Evolutionary conservation across 148 eudicot genomes (phyloP).

Genomic region (Rhododendron vialii): DNA sequence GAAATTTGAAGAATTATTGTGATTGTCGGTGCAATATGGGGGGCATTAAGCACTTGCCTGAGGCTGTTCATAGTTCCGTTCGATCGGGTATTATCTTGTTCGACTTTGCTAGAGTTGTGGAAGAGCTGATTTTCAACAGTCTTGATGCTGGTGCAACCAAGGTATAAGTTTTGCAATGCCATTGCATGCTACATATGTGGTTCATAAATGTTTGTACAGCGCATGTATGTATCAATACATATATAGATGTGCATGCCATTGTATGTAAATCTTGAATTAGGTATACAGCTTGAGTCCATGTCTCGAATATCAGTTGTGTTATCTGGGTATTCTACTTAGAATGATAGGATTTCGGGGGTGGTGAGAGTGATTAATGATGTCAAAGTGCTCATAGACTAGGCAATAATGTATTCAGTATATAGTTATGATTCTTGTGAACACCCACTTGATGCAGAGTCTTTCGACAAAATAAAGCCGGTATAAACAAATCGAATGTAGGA

Average conservation of each 20-base stretch:
- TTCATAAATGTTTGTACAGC: neutral
- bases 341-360: neutral
- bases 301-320: neutral
- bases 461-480: neutral
- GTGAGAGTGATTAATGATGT: neutral
- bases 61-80: conserved; percentile 54
- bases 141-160: conserved; percentile 90
- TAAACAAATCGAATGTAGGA: neutral
- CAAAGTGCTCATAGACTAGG: neutral
- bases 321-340: neutral
- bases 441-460: neutral
- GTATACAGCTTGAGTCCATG: neutral
- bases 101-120: conserved; percentile 71
- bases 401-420: neutral
- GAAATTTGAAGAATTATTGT: neutral
- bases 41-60: conserved; percentile 68
- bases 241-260: neutral
- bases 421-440: neutral
- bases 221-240: neutral
- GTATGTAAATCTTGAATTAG: neutral
- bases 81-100: conserved; percentile 75
- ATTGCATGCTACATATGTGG: neutral
- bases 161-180: conserved; percentile 29
- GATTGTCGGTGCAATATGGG: conserved; percentile 34
- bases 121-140: conserved; percentile 90